A percentile compares a stretch with the other conserved stretches of the same genome.
These are phyloP conservation scores for Phyllosticta citrichinensis DNA, from an alignment of 2,329 filamentous ascomycete genomes.

Conservation along the genomic window DNA sequence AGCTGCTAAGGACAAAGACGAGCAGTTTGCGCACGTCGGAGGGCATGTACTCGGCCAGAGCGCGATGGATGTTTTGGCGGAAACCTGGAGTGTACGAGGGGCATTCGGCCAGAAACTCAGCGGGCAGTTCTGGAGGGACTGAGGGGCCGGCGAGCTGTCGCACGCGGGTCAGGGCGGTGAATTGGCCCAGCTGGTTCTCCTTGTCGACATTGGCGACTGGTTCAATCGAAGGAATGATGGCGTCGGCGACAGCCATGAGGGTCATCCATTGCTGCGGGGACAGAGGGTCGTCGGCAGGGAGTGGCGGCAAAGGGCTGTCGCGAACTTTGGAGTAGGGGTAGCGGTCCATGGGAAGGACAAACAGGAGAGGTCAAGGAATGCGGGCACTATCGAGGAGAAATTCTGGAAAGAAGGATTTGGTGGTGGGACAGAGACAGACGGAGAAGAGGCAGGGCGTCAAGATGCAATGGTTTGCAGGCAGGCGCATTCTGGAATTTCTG, in stretches of 20 bases:
- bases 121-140: conserved; percentile 26
- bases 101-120: conserved; percentile 43
- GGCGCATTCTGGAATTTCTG: not conserved
- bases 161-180: conserved; percentile 31
- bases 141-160: conserved; percentile 20
- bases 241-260: conserved; percentile 47
- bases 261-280: conserved; percentile 49
- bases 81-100: conserved; percentile 46
- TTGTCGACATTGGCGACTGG: conserved; percentile 27
- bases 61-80: conserved; percentile 37
- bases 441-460: not conserved
- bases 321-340: not conserved
- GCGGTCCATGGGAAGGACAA: not conserved
- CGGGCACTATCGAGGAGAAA: not conserved
- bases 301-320: conserved; percentile 34
- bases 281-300: conserved; percentile 38
- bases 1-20: conserved; percentile 40
- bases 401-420: not conserved
- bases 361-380: too few relatives aligned
- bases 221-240: conserved; percentile 50
- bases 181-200: conserved; percentile 40
- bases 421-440: not conserved
- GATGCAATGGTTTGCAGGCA: not conserved
- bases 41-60: conserved; percentile 40
- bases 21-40: conserved; percentile 40